Evolutionary conservation across 345 rosid species (phyloP).

Genomic region (Bruguiera parviflora): DNA sequence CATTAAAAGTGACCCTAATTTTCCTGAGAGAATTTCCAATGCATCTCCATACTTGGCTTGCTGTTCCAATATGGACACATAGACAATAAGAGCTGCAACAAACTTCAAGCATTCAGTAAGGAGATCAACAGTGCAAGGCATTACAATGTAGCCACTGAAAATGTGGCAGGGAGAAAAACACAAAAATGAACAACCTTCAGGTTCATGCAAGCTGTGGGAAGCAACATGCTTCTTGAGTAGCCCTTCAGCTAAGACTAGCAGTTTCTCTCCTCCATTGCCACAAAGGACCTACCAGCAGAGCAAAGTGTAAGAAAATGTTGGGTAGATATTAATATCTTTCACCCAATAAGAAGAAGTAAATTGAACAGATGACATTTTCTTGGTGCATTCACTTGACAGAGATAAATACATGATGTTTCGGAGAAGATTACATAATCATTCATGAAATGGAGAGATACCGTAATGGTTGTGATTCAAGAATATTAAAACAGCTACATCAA

Average conservation of each 20-base stretch:
- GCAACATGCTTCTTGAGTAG: constrained; percentile 86
- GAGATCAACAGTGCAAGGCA: not conserved
- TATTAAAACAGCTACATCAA: not conserved
- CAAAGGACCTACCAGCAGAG: constrained; percentile 60
- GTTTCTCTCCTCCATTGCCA: constrained; percentile 81
- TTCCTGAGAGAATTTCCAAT: constrained; percentile 74
- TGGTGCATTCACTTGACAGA: not conserved
- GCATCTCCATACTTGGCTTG: constrained; percentile 79
- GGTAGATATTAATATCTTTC: constrained; percentile 5
- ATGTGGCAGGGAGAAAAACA: not conserved
- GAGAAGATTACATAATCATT: not conserved
- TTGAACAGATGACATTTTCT: not conserved
- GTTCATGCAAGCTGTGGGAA: constrained; percentile 93
- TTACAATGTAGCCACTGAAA: not conserved
- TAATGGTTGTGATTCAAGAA: too few species aligned
- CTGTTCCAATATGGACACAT: constrained; percentile 86
- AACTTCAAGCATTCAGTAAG: constrained; percentile 14
- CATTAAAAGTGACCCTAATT: constrained; percentile 79
- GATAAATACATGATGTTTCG: not conserved
- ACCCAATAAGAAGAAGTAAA: constrained; percentile 4
- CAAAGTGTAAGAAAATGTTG: constrained; percentile 23
- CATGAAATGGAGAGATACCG: not conserved
- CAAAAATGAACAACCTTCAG: constrained; percentile 56
- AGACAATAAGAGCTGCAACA: constrained; percentile 81
- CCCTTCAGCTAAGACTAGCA: constrained; percentile 82